Base-by-base conservation (phyloP, 345 rosid genomes). In the Leavenworthia alabamica region DNA sequence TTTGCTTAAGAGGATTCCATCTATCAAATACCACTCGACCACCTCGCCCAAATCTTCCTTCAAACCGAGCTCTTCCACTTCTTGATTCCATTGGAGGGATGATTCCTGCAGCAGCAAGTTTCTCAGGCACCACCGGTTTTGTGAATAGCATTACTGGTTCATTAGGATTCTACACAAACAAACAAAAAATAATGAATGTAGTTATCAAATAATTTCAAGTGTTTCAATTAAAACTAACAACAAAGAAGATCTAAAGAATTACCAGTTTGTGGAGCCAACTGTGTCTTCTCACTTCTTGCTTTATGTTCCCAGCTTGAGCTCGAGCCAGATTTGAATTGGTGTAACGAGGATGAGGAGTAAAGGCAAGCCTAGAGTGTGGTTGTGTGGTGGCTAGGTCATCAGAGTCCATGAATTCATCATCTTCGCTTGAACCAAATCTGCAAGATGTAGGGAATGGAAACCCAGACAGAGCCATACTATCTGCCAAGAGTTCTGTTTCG, bases 31-130 rank as follows among this genome's bases (percentile, higher is more conserved):
- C 58, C 24, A 89, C 82, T 26, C 97, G 80, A 5, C 97, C 98
- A 51, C 98, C 98, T 2, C 98, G 83, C 2, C 98, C 97, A 11
- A 89, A 78, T 71, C 98, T 89, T 70, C 98, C 98, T 13, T 63
- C 83, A 62, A 83, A 85, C 76, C 79, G 84, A 43, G 77, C 31
- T 57, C 48, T 58, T 36, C 64, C 33, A 10, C 64, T 29, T 32
- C 58, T 58, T 54, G 74, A 7, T 13, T 70, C 63, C 35, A 62
- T 53, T 1, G 94, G 93, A 5, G 97, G 89, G n/a, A 78, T 75
- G 61, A 92, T 80, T 44, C 88, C 78, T 1, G 94, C 91, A 23
- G 88, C 86, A 1, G 80, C 88, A 71, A 89, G 75, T 82, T 85
- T 92, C 27, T 89, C 88, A 0, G 88, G 85, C 53, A 92, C 86